Evolutionary conservation across 2,329 filamentous ascomycete species (phyloP), one percentile per base, ranked within the genome.

Genomic region (Colletotrichum plurivorum): DNA sequence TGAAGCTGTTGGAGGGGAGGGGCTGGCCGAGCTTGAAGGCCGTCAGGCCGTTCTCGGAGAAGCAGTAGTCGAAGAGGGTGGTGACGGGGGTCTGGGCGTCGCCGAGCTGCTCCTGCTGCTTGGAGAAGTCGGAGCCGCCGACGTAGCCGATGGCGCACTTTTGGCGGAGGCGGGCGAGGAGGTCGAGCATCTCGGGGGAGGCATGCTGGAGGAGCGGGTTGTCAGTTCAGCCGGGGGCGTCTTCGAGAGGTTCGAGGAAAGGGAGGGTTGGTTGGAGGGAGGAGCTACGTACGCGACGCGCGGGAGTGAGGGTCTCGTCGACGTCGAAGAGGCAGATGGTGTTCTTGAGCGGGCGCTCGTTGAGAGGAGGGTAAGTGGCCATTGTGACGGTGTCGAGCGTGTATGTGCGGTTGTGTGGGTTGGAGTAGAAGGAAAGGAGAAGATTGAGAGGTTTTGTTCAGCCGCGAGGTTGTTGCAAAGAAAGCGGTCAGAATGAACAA

Each of bases 241-340:
- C 45, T 43, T 43, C 48, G 41, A 27, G 45, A 18, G 46, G 4
- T 22, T 22, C 3, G 10, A 10, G 8, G 31, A 36, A 36, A 10
- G 31, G 31, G 31, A 9, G 8, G 7, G 7, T 36, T 36, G 31
- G 31, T 36, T 36, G 7, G 27, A 20, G 8, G 27, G 31, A 16
- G 52, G 41, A n/a, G n/a, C n/a, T 41, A 80, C 86, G 71, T 85
- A 97, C 93, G 75, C 88, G 87, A 73, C 96, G 90, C 53, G 96
- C 91, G 49, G 90, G 92, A 16, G 94, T 96, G 74, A 99, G 89
- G 36, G 96, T 98, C 77, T 90, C 93, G 80, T 99, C 96, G 70
- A 99, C 96, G 83, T 99, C 96, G 83, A 99, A 99, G 72, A 99
- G 92, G 78, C 90, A 91, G 82, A 99, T 93, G 73, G 95, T 98